phyloP scores from a whole-genome alignment of 495 filamentous ascomycete genomes.

The Oleoguttula mirabilis region DNA sequence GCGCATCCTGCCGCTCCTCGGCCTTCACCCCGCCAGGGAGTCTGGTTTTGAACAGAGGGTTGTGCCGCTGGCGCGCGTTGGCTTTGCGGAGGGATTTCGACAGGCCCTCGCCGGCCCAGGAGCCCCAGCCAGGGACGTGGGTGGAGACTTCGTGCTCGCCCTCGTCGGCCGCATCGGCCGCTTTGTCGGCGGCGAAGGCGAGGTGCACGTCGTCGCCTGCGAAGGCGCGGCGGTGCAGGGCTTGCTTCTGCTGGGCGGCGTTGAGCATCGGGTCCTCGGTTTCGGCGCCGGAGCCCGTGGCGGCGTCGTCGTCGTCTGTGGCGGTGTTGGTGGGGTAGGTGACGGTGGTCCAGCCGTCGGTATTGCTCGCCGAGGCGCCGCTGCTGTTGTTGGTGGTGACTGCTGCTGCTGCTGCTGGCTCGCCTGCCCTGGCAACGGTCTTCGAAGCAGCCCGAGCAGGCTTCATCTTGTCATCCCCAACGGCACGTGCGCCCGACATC shows the following conservation, averaged over 20 bases:
- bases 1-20: conserved; percentile 64
- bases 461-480: too few relatives aligned
- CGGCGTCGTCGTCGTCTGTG: conserved; percentile 40
- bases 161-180: conserved; percentile 58
- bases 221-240: conserved; percentile 44
- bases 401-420: too few relatives aligned
- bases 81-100: conserved; percentile 39
- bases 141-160: conserved; percentile 76
- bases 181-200: conserved; percentile 74
- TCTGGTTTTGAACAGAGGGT: conserved; percentile 17
- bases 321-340: conserved; percentile 31
- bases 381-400: too few relatives aligned
- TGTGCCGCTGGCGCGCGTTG: conserved; percentile 10
- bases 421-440: too few relatives aligned
- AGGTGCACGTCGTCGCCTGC: conserved; percentile 79
- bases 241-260: conserved; percentile 6
- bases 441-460: too few relatives aligned
- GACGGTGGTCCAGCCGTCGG: conserved; percentile 29
- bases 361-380: too few relatives aligned
- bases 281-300: conserved; percentile 37
- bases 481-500: too few relatives aligned
- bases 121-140: conserved; percentile 85
- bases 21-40: conserved; percentile 54
- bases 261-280: conserved; percentile 65
- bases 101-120: conserved; percentile 74